Evolutionary conservation across 257 asterid species (phyloP).

Genomic region (Przewalskia tangutica): DNA sequence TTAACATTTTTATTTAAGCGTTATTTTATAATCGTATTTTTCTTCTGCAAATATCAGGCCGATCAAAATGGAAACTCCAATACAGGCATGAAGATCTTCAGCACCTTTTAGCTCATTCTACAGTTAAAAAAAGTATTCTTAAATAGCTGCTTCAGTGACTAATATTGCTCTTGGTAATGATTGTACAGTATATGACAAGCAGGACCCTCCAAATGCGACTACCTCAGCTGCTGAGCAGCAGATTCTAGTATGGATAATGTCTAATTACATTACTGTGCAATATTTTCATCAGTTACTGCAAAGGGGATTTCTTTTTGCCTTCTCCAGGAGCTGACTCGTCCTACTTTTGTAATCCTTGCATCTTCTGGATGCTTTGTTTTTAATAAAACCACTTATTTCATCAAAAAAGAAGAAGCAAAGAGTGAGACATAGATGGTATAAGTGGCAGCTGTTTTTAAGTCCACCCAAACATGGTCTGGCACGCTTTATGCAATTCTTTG

Average conservation of each 20-base stretch:
- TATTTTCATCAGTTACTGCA: not conserved
- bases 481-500: not conserved
- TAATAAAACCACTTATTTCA: too few relatives aligned
- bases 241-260: slow-evolving; percentile 57
- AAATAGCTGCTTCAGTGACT: not conserved
- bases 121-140: not conserved
- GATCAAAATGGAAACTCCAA: slow-evolving; percentile 30
- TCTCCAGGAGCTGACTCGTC: too few relatives aligned
- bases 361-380: too few relatives aligned
- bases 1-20: not conserved
- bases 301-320: not conserved
- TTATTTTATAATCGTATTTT: not conserved
- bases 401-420: not conserved
- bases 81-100: slow-evolving; percentile 40
- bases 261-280: slow-evolving; percentile 5
- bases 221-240: slow-evolving; percentile 88
- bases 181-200: slow-evolving; percentile 50
- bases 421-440: not conserved
- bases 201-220: slow-evolving; percentile 49
- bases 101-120: not conserved
- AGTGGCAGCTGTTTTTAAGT: not conserved
- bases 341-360: too few relatives aligned
- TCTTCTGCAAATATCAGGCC: slow-evolving; percentile 37
- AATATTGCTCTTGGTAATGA: slow-evolving; percentile 15
- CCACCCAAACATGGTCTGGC: not conserved